Evolutionary conservation across 2,329 filamentous ascomycete species (phyloP).

Genomic region (Metarhizium brunneum): DNA sequence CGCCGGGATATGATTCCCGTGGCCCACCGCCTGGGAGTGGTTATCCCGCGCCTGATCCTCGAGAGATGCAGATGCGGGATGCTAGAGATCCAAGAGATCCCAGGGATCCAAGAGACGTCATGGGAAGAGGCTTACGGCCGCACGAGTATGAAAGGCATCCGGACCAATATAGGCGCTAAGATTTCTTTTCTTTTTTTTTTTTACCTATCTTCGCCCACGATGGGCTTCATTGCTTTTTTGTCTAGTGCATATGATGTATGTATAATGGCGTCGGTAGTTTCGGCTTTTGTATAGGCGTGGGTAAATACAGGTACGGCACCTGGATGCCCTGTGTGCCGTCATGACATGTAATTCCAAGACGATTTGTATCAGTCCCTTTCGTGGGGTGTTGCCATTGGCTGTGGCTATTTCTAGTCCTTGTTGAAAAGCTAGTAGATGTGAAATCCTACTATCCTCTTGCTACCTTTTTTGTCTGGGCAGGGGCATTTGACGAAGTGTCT

Average conservation of each 20-base stretch:
- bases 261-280: neutral
- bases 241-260: neutral
- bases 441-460: too few species aligned
- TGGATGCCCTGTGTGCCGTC: neutral
- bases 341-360: too few species aligned
- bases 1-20: slow-evolving; percentile 35
- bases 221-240: neutral
- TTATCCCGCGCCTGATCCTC: slow-evolving; percentile 22
- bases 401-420: too few species aligned
- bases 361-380: too few species aligned
- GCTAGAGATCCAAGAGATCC: slow-evolving; percentile 24
- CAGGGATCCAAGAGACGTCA: slow-evolving; percentile 31
- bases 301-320: neutral
- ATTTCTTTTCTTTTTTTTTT: neutral
- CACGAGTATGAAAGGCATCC: slow-evolving; percentile 36
- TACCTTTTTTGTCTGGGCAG: too few species aligned
- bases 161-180: slow-evolving; percentile 35
- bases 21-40: slow-evolving; percentile 24
- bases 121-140: slow-evolving; percentile 32
- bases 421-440: too few species aligned
- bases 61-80: slow-evolving; percentile 28
- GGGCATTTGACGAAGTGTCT: too few species aligned
- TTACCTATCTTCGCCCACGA: neutral
- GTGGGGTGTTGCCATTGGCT: too few species aligned
- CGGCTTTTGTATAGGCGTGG: neutral